A percentile compares a stretch with the other conserved stretches of the same genome.
Conservation (phyloP, 129 eudicot species). For the Flaveria linearis region DNA sequence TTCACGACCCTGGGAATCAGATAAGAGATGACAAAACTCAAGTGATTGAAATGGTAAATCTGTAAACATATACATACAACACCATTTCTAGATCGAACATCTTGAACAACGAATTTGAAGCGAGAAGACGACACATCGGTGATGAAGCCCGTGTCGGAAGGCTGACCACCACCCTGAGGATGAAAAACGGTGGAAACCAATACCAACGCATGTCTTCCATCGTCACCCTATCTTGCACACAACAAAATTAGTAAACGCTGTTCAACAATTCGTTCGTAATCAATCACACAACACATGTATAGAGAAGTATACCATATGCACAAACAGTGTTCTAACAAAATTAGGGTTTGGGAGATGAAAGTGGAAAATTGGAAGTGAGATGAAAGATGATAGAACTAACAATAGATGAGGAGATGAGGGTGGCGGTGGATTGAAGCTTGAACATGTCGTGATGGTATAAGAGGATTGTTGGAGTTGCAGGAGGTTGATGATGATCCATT, state of each 20-base stretch:
- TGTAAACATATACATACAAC: slow-evolving; percentile 46
- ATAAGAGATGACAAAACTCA: not conserved
- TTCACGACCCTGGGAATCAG: too few relatives aligned
- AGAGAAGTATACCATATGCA: not conserved
- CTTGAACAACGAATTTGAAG: slow-evolving; percentile 63
- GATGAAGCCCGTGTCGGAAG: slow-evolving; percentile 71
- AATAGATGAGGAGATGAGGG: slow-evolving; percentile 50
- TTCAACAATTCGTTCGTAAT: too few relatives aligned
- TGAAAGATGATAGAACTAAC: slow-evolving; percentile 18
- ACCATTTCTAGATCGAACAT: slow-evolving; percentile 73
- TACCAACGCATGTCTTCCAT: slow-evolving; percentile 58
- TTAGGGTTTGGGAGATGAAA: not conserved
- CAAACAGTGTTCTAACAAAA: not conserved
- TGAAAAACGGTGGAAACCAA: slow-evolving; percentile 80
- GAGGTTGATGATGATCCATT: slow-evolving; percentile 26
- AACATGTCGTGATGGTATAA: slow-evolving; percentile 56
- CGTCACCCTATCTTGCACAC: slow-evolving; percentile 47
- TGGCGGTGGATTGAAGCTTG: slow-evolving; percentile 62
- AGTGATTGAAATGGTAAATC: too few relatives aligned
- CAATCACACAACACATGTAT: too few relatives aligned
- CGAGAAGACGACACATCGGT: slow-evolving; percentile 34
- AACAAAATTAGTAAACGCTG: not conserved
- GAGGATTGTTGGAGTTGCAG: slow-evolving; percentile 47
- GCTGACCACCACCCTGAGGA: slow-evolving; percentile 97
- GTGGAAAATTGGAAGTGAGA: not conserved